Evolutionary conservation across 805 yeast species (phyloP).

Genomic region (Pichia nanzhaoensis): DNA sequence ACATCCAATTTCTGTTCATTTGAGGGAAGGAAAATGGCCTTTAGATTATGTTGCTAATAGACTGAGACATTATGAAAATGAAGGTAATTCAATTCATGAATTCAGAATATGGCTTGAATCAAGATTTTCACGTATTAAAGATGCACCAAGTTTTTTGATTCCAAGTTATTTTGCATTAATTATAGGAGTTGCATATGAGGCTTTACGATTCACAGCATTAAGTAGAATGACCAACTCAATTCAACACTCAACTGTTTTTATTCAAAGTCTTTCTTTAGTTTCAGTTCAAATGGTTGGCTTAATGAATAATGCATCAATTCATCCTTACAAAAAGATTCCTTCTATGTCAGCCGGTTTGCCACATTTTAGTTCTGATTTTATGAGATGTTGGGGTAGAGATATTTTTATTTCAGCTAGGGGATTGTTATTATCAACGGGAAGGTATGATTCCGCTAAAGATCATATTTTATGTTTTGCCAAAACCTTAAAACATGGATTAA

Average conservation of each 20-base stretch:
- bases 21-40: slow-evolving; percentile 86
- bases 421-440: slow-evolving; percentile 64
- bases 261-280: slow-evolving; percentile 71
- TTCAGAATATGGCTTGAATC: slow-evolving; percentile 64
- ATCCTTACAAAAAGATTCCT: slow-evolving; percentile 56
- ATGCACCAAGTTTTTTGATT: slow-evolving; percentile 69
- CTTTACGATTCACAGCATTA: slow-evolving; percentile 65
- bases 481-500: slow-evolving; percentile 89
- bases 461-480: slow-evolving; percentile 86
- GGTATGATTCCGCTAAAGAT: slow-evolving; percentile 68
- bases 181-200: slow-evolving; percentile 79
- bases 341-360: slow-evolving; percentile 96
- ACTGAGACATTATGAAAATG: slow-evolving; percentile 42
- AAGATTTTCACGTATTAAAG: slow-evolving; percentile 55
- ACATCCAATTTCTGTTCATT: slow-evolving; percentile 74
- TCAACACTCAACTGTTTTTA: slow-evolving; percentile 60
- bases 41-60: slow-evolving; percentile 66
- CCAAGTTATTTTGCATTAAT: slow-evolving; percentile 85
- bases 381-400: slow-evolving; percentile 99
- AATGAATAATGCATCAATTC: slow-evolving; percentile 67
- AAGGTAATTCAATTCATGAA: slow-evolving; percentile 41
- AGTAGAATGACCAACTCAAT: slow-evolving; percentile 46
- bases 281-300: slow-evolving; percentile 82
- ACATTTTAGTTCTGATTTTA: slow-evolving; percentile 81
- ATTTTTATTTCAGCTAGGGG: slow-evolving; percentile 87